Percentiles rank a stretch among this genome's conserved stretches.
These are phyloP conservation scores for Rhinocladiella similis DNA, from an alignment of 2,329 filamentous ascomycete genomes.

Conservation along the genomic window DNA sequence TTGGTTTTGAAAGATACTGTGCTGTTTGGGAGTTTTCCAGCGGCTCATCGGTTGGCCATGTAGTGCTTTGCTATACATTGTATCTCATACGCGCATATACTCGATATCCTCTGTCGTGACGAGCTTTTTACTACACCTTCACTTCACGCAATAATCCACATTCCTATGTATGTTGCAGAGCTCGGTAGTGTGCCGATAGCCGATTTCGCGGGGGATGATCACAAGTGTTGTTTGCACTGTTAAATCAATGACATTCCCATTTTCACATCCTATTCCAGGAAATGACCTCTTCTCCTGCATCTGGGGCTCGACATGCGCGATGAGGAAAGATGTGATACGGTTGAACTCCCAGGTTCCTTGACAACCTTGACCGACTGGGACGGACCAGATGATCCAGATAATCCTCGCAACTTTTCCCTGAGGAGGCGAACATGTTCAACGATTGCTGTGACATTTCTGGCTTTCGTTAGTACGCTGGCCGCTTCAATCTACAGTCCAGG, in stretches of 20 bases:
- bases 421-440: constrained; percentile 18
- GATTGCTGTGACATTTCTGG: constrained; percentile 24
- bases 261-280: neutral
- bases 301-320: neutral
- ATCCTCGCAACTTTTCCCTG: constrained; percentile 27
- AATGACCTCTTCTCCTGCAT: neutral
- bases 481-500: constrained; percentile 36
- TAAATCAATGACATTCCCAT: neutral
- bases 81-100: too few species aligned
- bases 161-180: too few species aligned
- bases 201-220: neutral
- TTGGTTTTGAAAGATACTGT: neutral
- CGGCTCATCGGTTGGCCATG: too few species aligned
- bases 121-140: too few species aligned
- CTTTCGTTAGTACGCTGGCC: constrained; percentile 23
- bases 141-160: too few species aligned
- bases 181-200: neutral
- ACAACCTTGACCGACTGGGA: constrained; percentile 21
- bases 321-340: neutral
- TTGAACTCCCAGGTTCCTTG: neutral
- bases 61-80: too few species aligned
- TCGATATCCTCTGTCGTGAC: too few species aligned
- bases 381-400: constrained; percentile 25
- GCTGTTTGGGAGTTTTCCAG: too few species aligned
- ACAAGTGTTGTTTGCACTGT: neutral